Evolutionary conservation across 495 filamentous ascomycete species (phyloP), one percentile per base, ranked within the genome.

Genomic region (Trichocladium uniseriatum): DNA sequence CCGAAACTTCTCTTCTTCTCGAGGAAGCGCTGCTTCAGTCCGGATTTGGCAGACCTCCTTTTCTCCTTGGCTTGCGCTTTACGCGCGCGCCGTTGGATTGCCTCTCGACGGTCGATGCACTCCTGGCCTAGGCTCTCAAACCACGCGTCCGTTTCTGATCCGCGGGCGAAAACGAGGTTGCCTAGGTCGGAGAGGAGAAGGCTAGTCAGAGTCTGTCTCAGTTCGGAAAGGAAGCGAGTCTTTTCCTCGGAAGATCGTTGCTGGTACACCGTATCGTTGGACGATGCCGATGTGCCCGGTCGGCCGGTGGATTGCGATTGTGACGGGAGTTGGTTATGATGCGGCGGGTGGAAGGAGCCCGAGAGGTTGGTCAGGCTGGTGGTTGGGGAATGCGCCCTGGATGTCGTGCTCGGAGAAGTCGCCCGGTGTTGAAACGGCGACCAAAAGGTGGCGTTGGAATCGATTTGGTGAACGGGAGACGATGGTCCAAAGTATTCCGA

Each of bases 131-230:
- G 62, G 16, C 76, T 78, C 52, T 82, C 80, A 60, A 95, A 91
- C 87, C 91, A 96, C 20, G 74, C 79, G 56, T 97, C 92, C 14
- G 91, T 98, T 69, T 98, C 92, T 53, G 87, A 91, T 13, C 92
- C 84, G 51, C 82, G 79, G 28, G 82, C 79, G 68, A 90, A 95
- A 13, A 95, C 83, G 8, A 84, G 78, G 38, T 82, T 86, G 8
- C 89, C 87, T 14, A 98, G 73, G 65, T 98, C 92, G 51, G 90
- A 96, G 28, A 97, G 69, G 8, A 98, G 73, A 24, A 98, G 70
- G 54, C 88, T 89, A 13, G 83, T 88, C 45, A 96, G 67, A 1
- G 80, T 84, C 59, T 88, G 86, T 58, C 82, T 82, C 28, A 95
- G 69, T 14, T 87, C 83, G 2, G 78, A 69, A 34, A 94, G 72